Conservation (phyloP, 164 flowering plant genomes). For the Cinnamomum micranthum region DNA sequence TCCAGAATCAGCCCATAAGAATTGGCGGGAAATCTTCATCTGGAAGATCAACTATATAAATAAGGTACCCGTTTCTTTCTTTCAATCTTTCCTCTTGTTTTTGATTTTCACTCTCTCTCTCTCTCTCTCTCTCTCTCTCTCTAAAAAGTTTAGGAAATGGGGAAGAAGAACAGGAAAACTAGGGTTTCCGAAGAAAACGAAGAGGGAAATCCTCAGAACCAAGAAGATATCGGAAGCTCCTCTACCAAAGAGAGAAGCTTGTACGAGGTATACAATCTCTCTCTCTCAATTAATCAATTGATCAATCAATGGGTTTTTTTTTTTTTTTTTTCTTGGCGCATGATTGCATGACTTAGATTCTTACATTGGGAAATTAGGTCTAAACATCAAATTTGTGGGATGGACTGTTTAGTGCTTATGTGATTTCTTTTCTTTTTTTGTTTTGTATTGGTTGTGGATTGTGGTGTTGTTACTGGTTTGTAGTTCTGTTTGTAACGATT, state of each 20-base stretch:
- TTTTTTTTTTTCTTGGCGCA: no score
- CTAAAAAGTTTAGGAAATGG: constrained; percentile 18
- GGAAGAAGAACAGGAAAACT: constrained; percentile 31
- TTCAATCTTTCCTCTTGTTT: not conserved
- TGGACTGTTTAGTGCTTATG: no score
- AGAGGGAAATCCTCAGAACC: constrained; percentile 12
- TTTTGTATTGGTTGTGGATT: no score
- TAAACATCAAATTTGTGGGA: not conserved
- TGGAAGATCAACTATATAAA: no score
- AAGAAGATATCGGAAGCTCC: constrained; percentile 8
- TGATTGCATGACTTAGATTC: not conserved
- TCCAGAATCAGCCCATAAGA: no score
- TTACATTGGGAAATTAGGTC: constrained; percentile 2
- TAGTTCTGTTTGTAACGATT: no score
- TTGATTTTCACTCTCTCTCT: not conserved
- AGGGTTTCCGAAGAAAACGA: constrained; percentile 39
- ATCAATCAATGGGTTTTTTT: no score
- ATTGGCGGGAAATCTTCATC: no score
- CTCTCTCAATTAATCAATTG: not conserved
- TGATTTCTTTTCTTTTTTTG: no score
- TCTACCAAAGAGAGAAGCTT: constrained; percentile 34
- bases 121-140: not conserved
- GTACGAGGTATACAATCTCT: constrained; percentile 44
- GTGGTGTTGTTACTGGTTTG: no score
- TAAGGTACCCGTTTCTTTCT: not conserved